Conservation (phyloP, 495 filamentous ascomycete species). For the Aspergillus incahuasiensis region DNA sequence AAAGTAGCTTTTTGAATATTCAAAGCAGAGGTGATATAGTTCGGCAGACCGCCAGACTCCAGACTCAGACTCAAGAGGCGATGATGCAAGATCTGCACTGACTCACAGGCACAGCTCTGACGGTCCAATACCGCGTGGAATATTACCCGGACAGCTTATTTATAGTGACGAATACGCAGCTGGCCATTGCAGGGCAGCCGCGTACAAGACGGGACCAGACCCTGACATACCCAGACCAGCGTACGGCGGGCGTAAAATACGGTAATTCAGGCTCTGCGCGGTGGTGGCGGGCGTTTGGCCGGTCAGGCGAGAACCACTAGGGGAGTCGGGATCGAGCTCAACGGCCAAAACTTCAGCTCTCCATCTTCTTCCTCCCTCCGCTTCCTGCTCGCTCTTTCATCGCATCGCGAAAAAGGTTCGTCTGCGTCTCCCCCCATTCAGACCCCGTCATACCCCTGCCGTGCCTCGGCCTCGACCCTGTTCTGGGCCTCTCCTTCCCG, state of each 20-base stretch:
- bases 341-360: background rate
- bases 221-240: conserved; percentile 8
- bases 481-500: conserved; percentile 1
- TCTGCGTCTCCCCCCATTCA: background rate
- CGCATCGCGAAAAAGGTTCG: background rate
- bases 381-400: background rate
- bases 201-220: conserved; percentile 10
- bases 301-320: conserved; percentile 7
- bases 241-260: background rate
- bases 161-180: background rate
- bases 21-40: background rate
- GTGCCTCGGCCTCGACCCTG: background rate
- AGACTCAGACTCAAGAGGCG: background rate
- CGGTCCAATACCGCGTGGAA: conserved; percentile 5
- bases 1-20: background rate
- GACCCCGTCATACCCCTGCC: background rate
- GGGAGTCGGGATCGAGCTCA: background rate
- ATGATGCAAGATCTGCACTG: background rate
- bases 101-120: background rate
- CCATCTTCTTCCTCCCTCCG: conserved; percentile 1
- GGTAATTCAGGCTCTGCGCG: background rate
- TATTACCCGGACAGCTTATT: conserved; percentile 7
- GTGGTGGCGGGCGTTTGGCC: background rate
- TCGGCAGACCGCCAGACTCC: background rate
- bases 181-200: background rate